Percentiles rank a stretch among this genome's conserved stretches.
These are phyloP conservation scores for Candida glaebosa DNA, from an alignment of 805 yeast species.

Conservation along the genomic window DNA sequence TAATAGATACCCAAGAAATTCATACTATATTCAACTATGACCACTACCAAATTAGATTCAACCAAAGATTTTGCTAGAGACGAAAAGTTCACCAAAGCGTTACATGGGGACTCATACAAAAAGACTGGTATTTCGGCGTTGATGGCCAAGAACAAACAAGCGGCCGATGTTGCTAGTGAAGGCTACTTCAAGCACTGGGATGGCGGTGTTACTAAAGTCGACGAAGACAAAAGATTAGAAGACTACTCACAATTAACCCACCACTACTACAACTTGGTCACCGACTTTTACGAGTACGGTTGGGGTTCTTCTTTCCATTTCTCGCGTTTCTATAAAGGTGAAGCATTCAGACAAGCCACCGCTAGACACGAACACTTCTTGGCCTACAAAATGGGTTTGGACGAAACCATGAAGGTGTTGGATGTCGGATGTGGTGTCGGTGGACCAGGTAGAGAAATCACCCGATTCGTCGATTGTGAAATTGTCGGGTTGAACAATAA, in stretches of 20 bases:
- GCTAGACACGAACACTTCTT: constrained; percentile 97
- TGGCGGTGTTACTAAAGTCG: constrained; percentile 71
- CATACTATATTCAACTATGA: constrained; percentile 34
- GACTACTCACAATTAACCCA: constrained; percentile 91
- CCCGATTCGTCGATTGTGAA: constrained; percentile 82
- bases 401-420: constrained; percentile 78
- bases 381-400: constrained; percentile 80
- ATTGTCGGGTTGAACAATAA: constrained; percentile 93
- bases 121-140: constrained; percentile 75
- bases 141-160: constrained; percentile 70
- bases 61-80: constrained; percentile 56
- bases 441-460: constrained; percentile 97
- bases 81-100: constrained; percentile 72
- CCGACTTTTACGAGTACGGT: constrained; percentile 98
- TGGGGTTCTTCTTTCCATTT: constrained; percentile 99
- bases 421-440: constrained; percentile 99
- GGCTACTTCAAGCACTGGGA: constrained; percentile 98
- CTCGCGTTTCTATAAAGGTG: constrained; percentile 90
- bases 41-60: constrained; percentile 15
- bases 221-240: constrained; percentile 69
- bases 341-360: constrained; percentile 87
- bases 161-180: constrained; percentile 73
- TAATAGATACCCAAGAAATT: no score
- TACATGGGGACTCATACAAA: constrained; percentile 76
- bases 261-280: constrained; percentile 93